Percentiles rank a stretch among this genome's conserved stretches.
These are phyloP conservation scores for Betula pendula DNA, from an alignment of 306 rosid genomes.

Conservation along the genomic window DNA sequence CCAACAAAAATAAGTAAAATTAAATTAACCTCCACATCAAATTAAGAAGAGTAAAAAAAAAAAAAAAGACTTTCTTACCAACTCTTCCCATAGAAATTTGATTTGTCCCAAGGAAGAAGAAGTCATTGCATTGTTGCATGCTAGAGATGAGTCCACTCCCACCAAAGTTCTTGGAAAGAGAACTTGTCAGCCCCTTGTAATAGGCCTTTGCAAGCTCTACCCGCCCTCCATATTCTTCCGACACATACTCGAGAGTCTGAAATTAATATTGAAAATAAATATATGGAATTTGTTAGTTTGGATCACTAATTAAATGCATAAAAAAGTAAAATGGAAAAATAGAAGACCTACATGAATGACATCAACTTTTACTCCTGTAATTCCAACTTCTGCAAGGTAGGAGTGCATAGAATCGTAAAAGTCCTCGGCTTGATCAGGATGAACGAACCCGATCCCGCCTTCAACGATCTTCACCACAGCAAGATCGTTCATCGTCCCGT, in stretches of 20 bases:
- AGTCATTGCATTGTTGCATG: conserved; percentile 92
- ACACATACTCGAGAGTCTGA: conserved; percentile 68
- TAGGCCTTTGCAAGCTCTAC: conserved; percentile 78
- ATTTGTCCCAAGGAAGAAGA: conserved; percentile 79
- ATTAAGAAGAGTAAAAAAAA: too few relatives aligned
- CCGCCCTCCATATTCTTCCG: conserved; percentile 77
- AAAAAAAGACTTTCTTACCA: conserved; percentile 39
- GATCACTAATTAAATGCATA: too few relatives aligned
- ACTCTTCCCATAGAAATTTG: conserved; percentile 72
- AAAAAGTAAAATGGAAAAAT: too few relatives aligned
- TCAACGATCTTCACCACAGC: conserved; percentile 50
- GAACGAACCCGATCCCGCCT: conserved; percentile 50
- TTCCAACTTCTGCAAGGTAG: conserved; percentile 58
- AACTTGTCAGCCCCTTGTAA: conserved; percentile 55
- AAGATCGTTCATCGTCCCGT: conserved; percentile 46
- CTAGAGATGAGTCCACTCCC: conserved; percentile 78
- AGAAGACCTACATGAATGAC: conserved; percentile 65
- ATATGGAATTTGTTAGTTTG: too few relatives aligned
- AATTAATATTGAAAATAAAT: too few relatives aligned
- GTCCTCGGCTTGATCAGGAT: conserved; percentile 59
- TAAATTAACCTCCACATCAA: not conserved
- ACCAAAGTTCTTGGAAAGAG: conserved; percentile 65
- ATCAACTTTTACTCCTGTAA: conserved; percentile 84
- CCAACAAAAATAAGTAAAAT: not conserved
- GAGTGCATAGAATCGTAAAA: conserved; percentile 86